Percentiles rank a stretch among this genome's conserved stretches.
phyloP scores from a whole-genome alignment of 768 basidiomycete genomes.

The Boletus rufocinnamomeus region DNA sequence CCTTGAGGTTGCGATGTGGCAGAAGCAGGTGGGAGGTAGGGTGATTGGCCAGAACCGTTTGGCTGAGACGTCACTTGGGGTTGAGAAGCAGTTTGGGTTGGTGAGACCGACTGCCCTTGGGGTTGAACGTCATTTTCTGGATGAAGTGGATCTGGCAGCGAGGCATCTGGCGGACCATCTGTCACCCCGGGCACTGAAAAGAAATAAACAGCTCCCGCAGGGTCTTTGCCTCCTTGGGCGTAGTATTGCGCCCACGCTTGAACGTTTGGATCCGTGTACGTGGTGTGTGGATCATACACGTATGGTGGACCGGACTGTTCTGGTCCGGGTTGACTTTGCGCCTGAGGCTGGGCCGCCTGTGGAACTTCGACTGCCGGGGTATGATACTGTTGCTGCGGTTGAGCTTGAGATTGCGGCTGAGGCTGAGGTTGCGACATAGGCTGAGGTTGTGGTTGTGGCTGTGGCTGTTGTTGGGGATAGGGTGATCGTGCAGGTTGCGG shows the following conservation, averaged over 20 bases:
- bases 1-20: slow-evolving; percentile 21
- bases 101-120: slow-evolving; percentile 18
- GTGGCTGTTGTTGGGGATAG: slow-evolving; percentile 34
- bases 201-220: slow-evolving; percentile 80
- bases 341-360: slow-evolving; percentile 15
- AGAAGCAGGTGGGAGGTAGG: slow-evolving; percentile 15
- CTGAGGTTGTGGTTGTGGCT: slow-evolving; percentile 2
- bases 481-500: slow-evolving; percentile 34
- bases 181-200: slow-evolving; percentile 74
- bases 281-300: slow-evolving; percentile 61
- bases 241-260: slow-evolving; percentile 90
- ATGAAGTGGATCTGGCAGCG: slow-evolving; percentile 7
- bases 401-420: slow-evolving; percentile 33
- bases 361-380: slow-evolving; percentile 8
- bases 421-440: slow-evolving; percentile 26
- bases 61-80: slow-evolving; percentile 21
- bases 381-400: slow-evolving; percentile 29
- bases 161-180: slow-evolving; percentile 35
- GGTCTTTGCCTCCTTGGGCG: slow-evolving; percentile 73
- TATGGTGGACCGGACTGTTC: slow-evolving; percentile 47
- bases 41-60: slow-evolving; percentile 7
- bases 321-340: slow-evolving; percentile 15
- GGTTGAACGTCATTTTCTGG: slow-evolving; percentile 15
- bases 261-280: slow-evolving; percentile 77
- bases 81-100: slow-evolving; percentile 21